phyloP scores from a whole-genome alignment of 1,284 basidiomycete species.

The Ganoderma lingzhi region DNA sequence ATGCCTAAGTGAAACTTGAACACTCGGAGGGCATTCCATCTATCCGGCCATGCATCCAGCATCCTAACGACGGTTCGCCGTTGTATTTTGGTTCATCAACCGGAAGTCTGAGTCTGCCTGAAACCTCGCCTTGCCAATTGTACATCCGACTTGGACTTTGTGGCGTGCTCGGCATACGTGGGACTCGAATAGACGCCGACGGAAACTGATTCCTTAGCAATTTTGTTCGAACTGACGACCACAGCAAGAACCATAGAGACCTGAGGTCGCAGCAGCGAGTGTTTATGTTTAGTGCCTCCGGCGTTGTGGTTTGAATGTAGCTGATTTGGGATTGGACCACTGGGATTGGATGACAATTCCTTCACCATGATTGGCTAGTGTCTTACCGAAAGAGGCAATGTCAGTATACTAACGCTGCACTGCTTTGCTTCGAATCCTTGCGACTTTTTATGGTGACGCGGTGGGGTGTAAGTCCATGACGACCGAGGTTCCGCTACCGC shows the following conservation, averaged over 20 bases:
- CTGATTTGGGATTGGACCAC: background rate
- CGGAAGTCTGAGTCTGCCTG: background rate
- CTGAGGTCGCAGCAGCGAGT: background rate
- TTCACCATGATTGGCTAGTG: background rate
- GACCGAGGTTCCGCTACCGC: background rate
- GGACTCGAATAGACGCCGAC: background rate
- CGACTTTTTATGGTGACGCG: background rate
- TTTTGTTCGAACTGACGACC: background rate
- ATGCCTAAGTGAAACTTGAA: background rate
- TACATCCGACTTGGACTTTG: background rate
- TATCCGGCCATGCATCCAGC: background rate
- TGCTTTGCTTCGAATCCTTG: background rate
- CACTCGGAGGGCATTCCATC: background rate
- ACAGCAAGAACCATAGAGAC: background rate
- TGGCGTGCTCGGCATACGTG: background rate
- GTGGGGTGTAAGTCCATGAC: background rate
- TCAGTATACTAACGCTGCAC: conserved; percentile 4
- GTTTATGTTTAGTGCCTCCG: background rate
- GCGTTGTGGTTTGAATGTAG: background rate
- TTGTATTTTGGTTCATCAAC: background rate
- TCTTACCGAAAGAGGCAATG: conserved; percentile 5
- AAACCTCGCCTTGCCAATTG: background rate
- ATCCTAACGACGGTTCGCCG: background rate
- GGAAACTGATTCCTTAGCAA: background rate
- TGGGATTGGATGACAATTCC: background rate